Base-by-base conservation (phyloP, 2,329 filamentous ascomycete genomes). In the Zalaria obscura region DNA sequence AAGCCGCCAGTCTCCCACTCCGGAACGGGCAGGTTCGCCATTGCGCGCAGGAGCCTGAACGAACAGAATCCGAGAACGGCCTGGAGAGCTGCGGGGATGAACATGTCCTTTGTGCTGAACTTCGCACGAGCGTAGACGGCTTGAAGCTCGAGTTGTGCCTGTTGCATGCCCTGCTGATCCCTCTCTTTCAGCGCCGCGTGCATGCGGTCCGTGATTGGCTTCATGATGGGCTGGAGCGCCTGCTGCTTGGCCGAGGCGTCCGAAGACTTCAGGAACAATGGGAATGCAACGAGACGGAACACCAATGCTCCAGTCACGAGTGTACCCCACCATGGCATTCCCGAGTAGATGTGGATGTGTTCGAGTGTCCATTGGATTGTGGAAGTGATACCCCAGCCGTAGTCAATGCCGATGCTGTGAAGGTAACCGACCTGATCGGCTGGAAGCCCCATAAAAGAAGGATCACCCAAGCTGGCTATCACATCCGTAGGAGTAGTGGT, bases 391-490 rank as follows among this genome's bases (percentile, higher is more conserved):
- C 89, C 89, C 67, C 69, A 88, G 56, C 89, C 87, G 54, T 81
- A 96, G 53, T 96, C 84, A 25, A 98, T 67, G 3, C 91, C 91
- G 7, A 96, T 68, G 5, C 76, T 72, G 51, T 83, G 76, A 44
- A 98, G 68, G 55, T 88, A 95, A 47, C 91, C 91, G 44, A 93
- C 75, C 39, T 76, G 69, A 54, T 89, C 82, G 36, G 25, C 18
- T 18, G 18, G 18, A 18, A 18, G 18, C 18, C 18, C 18, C 18
- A 18, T 18, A 18, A 18, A 18, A 18, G 18, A 18, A 18, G 18
- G 18, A 18, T 18, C 18, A 18, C 18, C 18, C 18, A 18, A 18
- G 18, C 18, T 18, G 18, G 18, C 18, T 18, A 18, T 18, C 18
- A 18, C 18, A 18, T 18, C 18, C 18, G 18, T 18, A 18, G 18